Percentiles rank a stretch among this genome's conserved stretches.
Conservation (phyloP, 192 early-diverging fungal species). For the Funneliformis mosseae region DNA sequence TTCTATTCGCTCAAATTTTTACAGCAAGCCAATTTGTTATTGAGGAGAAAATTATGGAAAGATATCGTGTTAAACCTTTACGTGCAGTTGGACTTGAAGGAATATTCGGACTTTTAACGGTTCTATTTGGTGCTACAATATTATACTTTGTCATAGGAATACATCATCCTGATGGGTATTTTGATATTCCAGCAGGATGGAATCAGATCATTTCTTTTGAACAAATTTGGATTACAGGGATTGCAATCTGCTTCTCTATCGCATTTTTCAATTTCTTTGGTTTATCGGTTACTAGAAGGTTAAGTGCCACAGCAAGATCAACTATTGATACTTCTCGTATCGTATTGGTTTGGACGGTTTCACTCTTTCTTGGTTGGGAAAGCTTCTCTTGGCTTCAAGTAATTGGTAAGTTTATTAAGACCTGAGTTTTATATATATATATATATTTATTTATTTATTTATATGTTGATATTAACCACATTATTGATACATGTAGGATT, state of each 20-base stretch:
- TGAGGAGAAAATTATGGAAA: slow-evolving; percentile 89
- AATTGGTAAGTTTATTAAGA: slow-evolving; percentile 60
- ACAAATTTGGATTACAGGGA: slow-evolving; percentile 67
- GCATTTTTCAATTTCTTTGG: slow-evolving; percentile 98
- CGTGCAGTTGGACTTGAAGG: slow-evolving; percentile 95
- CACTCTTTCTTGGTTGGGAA: slow-evolving; percentile 94
- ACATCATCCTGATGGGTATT: slow-evolving; percentile 71
- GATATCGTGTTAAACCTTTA: slow-evolving; percentile 80
- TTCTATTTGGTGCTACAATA: slow-evolving; percentile 69
- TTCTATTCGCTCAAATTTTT: slow-evolving; percentile 90
- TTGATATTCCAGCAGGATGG: slow-evolving; percentile 78
- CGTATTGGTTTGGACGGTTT: slow-evolving; percentile 94
- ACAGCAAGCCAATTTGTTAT: slow-evolving; percentile 95
- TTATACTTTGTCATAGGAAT: slow-evolving; percentile 73
- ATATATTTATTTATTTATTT: slow-evolving; percentile 51
- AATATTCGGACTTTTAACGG: slow-evolving; percentile 79
- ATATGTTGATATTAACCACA: not conserved
- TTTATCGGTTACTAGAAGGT: slow-evolving; percentile 80
- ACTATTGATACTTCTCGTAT: slow-evolving; percentile 97
- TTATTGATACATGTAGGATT: slow-evolving; percentile 46
- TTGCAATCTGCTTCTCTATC: slow-evolving; percentile 88
- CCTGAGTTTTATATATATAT: too few species aligned
- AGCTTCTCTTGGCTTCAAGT: slow-evolving; percentile 89
- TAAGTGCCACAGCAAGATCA: slow-evolving; percentile 88
- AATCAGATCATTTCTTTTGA: slow-evolving; percentile 67